Evolutionary conservation across 345 rosid genomes (phyloP).

Genomic region (Litchi chinensis): DNA sequence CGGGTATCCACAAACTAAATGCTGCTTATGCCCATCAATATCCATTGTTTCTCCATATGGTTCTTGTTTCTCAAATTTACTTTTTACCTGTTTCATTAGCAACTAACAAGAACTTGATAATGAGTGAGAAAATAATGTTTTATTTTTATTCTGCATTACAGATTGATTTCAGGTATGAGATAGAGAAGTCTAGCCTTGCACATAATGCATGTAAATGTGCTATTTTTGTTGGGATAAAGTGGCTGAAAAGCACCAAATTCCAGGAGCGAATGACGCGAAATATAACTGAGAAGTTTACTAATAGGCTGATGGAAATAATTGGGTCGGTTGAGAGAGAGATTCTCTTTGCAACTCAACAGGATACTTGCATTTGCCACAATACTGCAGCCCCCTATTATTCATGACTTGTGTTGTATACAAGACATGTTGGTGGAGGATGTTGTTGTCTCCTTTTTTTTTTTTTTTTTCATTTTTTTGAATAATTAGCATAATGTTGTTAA

Average conservation of each 20-base stretch:
- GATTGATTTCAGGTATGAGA: slow-evolving; percentile 62
- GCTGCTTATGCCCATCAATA: too few relatives aligned
- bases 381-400: background rate
- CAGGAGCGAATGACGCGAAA: slow-evolving; percentile 70
- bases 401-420: background rate
- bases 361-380: slow-evolving; percentile 11
- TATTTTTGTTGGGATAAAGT: slow-evolving; percentile 51
- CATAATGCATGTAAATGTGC: slow-evolving; percentile 60
- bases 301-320: slow-evolving; percentile 54
- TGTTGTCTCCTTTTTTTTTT: too few relatives aligned
- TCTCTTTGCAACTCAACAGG: slow-evolving; percentile 30
- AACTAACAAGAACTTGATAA: background rate
- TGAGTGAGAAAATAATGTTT: background rate
- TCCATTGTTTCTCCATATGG: background rate
- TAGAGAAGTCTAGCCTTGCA: slow-evolving; percentile 47
- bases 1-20: slow-evolving; percentile 34
- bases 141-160: slow-evolving; percentile 23
- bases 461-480: too few relatives aligned
- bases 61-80: background rate
- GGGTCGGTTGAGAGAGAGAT: slow-evolving; percentile 60
- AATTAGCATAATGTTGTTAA: background rate
- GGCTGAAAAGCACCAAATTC: slow-evolving; percentile 74
- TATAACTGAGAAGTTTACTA: slow-evolving; percentile 57
- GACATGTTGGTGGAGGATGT: background rate
- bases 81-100: background rate